Evolutionary conservation across 441 rosid genomes (phyloP).

Genomic region (Pelargonium fulgidum): DNA sequence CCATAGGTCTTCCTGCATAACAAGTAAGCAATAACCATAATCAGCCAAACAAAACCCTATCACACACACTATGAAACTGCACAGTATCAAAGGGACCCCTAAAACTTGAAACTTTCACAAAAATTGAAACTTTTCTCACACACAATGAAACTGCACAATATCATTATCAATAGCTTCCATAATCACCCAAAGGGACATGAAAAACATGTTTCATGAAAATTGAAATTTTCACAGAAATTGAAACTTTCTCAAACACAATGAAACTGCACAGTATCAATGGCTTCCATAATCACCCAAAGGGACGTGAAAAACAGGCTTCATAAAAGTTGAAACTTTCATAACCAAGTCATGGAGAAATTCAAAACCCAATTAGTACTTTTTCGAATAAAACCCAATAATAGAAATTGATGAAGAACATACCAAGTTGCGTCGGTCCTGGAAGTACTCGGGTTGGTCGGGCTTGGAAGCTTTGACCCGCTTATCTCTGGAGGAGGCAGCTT

Average conservation of each 20-base stretch:
- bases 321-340: not conserved
- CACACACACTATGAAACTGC: too few relatives aligned
- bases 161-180: not conserved
- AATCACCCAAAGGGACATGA: not conserved
- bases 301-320: not conserved
- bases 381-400: not conserved
- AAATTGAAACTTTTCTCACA: not conserved
- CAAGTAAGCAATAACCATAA: slow-evolving; percentile 12
- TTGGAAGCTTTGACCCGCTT: slow-evolving; percentile 44
- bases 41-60: not conserved
- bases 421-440: slow-evolving; percentile 79
- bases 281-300: not conserved
- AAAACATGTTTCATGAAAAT: not conserved
- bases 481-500: slow-evolving; percentile 35
- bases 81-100: too few relatives aligned
- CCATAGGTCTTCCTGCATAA: slow-evolving; percentile 87
- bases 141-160: too few relatives aligned
- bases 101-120: too few relatives aligned
- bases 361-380: not conserved
- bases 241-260: too few relatives aligned
- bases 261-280: too few relatives aligned
- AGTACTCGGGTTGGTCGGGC: slow-evolving; percentile 57
- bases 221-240: not conserved
- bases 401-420: slow-evolving; percentile 25
- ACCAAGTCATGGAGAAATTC: not conserved